A percentile compares a stretch with the other conserved stretches of the same genome.
phyloP scores from a whole-genome alignment of 441 rosid genomes.

The Euphorbia schlechtendalii region DNA sequence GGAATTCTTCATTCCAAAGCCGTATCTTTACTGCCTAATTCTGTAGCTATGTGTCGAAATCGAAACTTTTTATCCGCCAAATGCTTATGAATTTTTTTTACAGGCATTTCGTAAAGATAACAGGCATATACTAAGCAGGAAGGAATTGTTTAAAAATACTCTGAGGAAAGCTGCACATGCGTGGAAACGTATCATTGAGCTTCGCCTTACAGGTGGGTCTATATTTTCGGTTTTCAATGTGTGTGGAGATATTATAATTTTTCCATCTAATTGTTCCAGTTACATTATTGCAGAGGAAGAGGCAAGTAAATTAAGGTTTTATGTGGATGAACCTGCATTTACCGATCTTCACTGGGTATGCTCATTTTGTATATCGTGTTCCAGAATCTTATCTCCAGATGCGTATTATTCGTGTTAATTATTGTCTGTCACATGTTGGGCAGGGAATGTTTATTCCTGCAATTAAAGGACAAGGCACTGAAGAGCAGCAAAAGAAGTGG shows the following conservation, averaged over 20 bases:
- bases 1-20: not conserved
- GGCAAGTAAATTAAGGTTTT: constrained; percentile 47
- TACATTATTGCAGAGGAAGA: constrained; percentile 69
- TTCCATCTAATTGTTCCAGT: not conserved
- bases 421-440: constrained; percentile 5
- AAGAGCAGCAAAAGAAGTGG: constrained; percentile 91
- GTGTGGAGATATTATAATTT: not conserved
- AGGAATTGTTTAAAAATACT: constrained; percentile 84
- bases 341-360: constrained; percentile 93
- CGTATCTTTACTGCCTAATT: not conserved
- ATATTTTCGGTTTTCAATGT: not conserved
- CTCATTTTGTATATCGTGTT: not conserved
- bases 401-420: not conserved
- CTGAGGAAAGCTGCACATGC: constrained; percentile 80
- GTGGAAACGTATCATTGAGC: constrained; percentile 75
- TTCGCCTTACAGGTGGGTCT: constrained; percentile 60
- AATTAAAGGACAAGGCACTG: constrained; percentile 90
- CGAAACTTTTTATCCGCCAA: no score
- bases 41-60: no score
- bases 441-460: constrained; percentile 97
- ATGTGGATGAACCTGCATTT: constrained; percentile 70
- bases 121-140: constrained; percentile 59
- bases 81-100: no score
- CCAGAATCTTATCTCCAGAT: not conserved
- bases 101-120: constrained; percentile 78